Evolutionary conservation across 805 yeast genomes (phyloP), one percentile per base, ranked within the genome.

Genomic region (Cyberlindnera mycetangii): DNA sequence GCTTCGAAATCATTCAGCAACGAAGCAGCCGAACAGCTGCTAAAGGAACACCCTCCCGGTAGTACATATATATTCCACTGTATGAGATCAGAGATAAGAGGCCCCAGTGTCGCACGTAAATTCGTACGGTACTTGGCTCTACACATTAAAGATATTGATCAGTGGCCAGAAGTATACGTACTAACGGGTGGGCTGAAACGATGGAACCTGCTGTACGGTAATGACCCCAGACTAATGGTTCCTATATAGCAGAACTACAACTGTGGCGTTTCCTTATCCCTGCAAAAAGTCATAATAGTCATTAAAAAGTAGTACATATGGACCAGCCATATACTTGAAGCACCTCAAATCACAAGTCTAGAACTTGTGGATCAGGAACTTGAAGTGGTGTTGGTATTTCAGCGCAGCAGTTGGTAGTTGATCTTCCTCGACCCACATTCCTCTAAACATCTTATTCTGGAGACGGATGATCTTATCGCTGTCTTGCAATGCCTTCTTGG

Each of bases 51-150:
- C 34, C 48, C 53, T 3, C 8, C 32, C 15, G 20, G n/a, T 10
- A 24, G 30, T 5, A 28, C 16, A 1, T 51, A 47, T 32, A 43
- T 56, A 7, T 51, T 58, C 41, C 60, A 58, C 32, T 56, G 61
- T 27, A 56, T 56, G 59, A 39, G 61, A 41, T 53, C 58, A 7
- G 45, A 55, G 37, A 39, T 36, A 6, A 30, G 61, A 22, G 59
- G 59, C 8, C 61, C 61, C 1, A 28, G 33, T 4, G 46, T 55
- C 39, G 45, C 54, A 0, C 34, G 36, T 24, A 39, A 27, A 27
- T 48, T 55, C 15, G 21, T 54, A 2, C 28, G 44, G 11, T 38
- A 50, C 27, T 32, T 43, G 14, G 11, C 44, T 15, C 11, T 40
- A 7, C 22, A 43, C 14, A 44, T 45, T 3, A 12, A 17, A 4